Evolutionary conservation across 78 protist genomes (phyloP).

Genomic region (Paratrimastix pyriformis): DNA sequence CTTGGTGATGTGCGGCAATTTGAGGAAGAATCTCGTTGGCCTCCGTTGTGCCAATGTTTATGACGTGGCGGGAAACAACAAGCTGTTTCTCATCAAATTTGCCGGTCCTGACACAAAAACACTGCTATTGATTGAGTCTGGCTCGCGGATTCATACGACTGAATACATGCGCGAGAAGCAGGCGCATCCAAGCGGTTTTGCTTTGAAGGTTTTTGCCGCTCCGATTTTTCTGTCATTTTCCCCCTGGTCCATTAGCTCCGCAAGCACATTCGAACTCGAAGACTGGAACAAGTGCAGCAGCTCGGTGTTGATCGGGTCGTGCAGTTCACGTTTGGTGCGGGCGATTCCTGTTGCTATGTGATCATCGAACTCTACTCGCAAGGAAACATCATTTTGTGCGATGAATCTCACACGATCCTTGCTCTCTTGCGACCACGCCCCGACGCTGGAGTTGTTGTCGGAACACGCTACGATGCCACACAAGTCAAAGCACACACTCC

Average conservation of each 20-base stretch:
- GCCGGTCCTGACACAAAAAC: not conserved
- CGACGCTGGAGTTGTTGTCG: too few species aligned
- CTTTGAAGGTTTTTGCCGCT: not conserved
- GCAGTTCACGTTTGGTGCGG: not conserved
- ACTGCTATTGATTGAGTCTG: not conserved
- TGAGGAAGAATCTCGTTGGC: not conserved
- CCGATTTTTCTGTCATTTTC: not conserved
- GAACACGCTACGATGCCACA: too few species aligned
- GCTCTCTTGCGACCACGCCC: not conserved
- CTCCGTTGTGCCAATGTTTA: not conserved
- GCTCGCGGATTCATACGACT: not conserved
- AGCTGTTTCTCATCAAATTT: slow-evolving; percentile 10
- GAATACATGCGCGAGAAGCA: not conserved
- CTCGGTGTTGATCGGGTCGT: not conserved
- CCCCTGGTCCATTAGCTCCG: not conserved
- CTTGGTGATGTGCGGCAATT: too few species aligned
- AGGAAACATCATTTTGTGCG: slow-evolving; percentile 1
- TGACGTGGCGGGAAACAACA: not conserved
- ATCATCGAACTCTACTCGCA: not conserved
- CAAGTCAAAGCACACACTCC: too few species aligned
- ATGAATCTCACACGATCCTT: not conserved
- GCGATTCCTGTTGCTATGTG: not conserved
- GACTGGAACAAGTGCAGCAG: slow-evolving; percentile 1
- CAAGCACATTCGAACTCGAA: not conserved
- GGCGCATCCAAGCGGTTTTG: not conserved